Evolutionary conservation across 306 rosid genomes (phyloP).

Genomic region (Calophaca sinica): DNA sequence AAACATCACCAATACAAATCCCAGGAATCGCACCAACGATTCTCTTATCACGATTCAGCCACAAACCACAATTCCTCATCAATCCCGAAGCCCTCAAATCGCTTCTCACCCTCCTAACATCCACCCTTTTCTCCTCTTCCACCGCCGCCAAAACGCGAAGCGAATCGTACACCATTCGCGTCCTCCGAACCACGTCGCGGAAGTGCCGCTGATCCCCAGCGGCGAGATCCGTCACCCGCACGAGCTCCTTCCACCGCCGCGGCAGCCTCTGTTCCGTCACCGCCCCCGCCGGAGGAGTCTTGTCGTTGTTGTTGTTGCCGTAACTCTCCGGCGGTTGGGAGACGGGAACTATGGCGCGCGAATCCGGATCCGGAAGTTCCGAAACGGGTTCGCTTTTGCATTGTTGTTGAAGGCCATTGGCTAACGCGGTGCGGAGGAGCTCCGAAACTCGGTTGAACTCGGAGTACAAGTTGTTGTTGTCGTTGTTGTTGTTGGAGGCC

Average conservation of each 20-base stretch:
- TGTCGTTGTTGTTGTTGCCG: background rate
- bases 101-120: constrained; percentile 50
- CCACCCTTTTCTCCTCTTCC: constrained; percentile 63
- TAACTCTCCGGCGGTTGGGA: background rate
- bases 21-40: constrained; percentile 96
- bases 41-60: constrained; percentile 90
- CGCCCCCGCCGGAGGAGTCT: constrained; percentile 32
- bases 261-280: constrained; percentile 3
- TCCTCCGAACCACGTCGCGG: constrained; percentile 64
- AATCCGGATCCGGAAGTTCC: constrained; percentile 47
- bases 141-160: constrained; percentile 57
- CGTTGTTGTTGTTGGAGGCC: constrained; percentile 24
- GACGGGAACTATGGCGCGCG: constrained; percentile 74
- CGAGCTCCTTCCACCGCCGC: constrained; percentile 62
- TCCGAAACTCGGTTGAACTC: constrained; percentile 71
- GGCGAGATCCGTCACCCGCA: constrained; percentile 70
- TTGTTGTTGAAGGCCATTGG: constrained; percentile 41
- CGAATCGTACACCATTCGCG: constrained; percentile 84
- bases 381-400: constrained; percentile 29
- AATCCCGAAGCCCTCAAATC: constrained; percentile 71
- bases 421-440: constrained; percentile 64
- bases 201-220: constrained; percentile 66
- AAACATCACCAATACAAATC: constrained; percentile 80
- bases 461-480: constrained; percentile 39
- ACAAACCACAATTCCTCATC: constrained; percentile 71